Base-by-base conservation (phyloP, 164 flowering plant genomes). In the Cinnamomum micranthum region DNA sequence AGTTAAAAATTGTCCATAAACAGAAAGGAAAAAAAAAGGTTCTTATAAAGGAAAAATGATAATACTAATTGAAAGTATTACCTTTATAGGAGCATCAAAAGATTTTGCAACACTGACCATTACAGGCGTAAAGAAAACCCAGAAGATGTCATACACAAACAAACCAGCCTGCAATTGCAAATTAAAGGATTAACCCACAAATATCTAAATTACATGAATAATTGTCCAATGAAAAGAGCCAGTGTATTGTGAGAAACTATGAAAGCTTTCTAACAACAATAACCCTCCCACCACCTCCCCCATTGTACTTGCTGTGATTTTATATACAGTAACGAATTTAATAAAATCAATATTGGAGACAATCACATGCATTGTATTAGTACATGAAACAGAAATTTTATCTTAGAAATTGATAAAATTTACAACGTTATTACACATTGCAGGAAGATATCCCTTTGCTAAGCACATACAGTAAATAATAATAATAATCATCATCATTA, bases 81-180 rank as follows among this genome's bases (percentile, higher is more conserved):
- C 98, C 99, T 94, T 96, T 78, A 94, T 96, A 28, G 99, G 99
- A 66, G 99, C 99, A 82, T 96, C 99, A 81, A 96, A 96, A 73
- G 99, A 96, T 84, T 94, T 96, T 50, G 99, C 99, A 76, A 96
- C 99, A 77, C 98, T 96, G 75, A 96, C 97, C 99, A 96, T 96
- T 76, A 96, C 99, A 5, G 99, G 99, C 23, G 98, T 96, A 77
- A 96, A 96, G 83, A 96, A 96, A 65, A 96, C 99, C 98, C 99
- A 96, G 82, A 96, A 96, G 59, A 96, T 94, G 82, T 96, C 99
- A 79, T 96, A 96, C 19, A 96, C 83, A 81, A 96, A 96, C 76
- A 96, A 92, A 60, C 99, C 99, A 82, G 88, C 90, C 99, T 96
- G 90, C 77, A 84, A 58, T 22, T 28, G 27, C 11, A 55, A 11